Conservation (phyloP, 73 alveolate species). For the Symbiodinium natans region DNA sequence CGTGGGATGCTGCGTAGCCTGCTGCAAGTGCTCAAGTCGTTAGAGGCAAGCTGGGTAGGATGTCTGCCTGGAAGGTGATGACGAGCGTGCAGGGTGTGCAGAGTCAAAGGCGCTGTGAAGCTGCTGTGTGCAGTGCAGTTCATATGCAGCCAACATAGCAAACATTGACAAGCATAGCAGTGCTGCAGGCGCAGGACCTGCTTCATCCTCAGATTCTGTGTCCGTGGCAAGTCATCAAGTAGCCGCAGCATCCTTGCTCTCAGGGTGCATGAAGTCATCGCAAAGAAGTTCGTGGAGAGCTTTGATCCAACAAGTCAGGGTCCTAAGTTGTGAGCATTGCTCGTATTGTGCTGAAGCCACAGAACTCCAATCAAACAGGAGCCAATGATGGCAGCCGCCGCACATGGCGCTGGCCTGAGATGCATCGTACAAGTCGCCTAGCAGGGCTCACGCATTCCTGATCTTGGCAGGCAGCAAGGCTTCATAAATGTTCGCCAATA, state of each 20-base stretch:
- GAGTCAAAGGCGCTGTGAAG: not conserved
- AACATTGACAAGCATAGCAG: no score
- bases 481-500: not conserved
- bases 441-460: not conserved
- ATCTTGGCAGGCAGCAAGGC: not conserved
- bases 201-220: not conserved
- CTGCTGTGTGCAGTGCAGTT: no score
- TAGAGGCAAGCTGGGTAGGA: not conserved
- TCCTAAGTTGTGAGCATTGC: not conserved
- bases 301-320: not conserved
- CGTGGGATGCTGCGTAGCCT: no score
- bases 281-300: not conserved
- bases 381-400: not conserved
- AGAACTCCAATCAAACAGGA: not conserved
- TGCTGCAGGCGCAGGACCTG: not conserved
- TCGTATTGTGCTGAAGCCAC: not conserved
- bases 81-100: not conserved
- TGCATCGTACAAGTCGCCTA: not conserved
- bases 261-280: conserved; percentile 11
- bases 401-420: not conserved
- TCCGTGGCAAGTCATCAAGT: not conserved
- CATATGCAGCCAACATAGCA: no score
- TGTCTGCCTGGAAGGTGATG: not conserved
- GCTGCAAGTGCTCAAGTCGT: not conserved
- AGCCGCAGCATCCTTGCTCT: no score